Conservation (phyloP, 2,329 filamentous ascomycete species). For the Cytospora piceicola region DNA sequence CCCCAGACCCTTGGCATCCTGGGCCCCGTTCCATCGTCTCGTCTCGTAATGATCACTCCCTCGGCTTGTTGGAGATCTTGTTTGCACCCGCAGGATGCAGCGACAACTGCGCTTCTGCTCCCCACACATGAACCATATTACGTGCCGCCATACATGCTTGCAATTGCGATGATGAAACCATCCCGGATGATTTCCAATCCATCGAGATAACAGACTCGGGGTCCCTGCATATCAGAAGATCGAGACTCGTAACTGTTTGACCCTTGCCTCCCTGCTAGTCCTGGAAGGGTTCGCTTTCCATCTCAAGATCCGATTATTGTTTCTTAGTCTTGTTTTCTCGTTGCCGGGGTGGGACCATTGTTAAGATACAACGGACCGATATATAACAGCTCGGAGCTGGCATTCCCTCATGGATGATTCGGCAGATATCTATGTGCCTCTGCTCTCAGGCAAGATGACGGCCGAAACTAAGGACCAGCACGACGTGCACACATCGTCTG, state of each 20-base stretch:
- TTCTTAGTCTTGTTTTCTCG: neutral
- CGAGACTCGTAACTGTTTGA: neutral
- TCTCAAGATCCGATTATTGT: neutral
- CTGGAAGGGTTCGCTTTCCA: neutral
- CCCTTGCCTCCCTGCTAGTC: constrained; percentile 10
- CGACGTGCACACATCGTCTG: constrained; percentile 12
- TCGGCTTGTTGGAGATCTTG: neutral
- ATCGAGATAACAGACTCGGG: constrained; percentile 9
- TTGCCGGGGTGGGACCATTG: neutral
- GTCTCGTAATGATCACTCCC: neutral
- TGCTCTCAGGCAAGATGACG: constrained; percentile 25
- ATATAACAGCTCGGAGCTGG: constrained; percentile 14
- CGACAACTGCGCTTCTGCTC: neutral
- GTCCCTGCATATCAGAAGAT: neutral
- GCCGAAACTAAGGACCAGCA: constrained; percentile 23
- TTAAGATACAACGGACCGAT: neutral
- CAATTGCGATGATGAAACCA: constrained; percentile 13
- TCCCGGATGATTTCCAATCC: constrained; percentile 1
- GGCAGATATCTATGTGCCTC: constrained; percentile 16
- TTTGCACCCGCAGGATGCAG: neutral
- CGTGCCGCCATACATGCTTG: constrained; percentile 21
- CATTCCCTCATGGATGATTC: constrained; percentile 3
- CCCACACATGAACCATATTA: constrained; percentile 10
- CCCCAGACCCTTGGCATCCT: neutral
- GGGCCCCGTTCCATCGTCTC: neutral